phyloP scores from a whole-genome alignment of 2,329 filamentous ascomycete species.

The Aspergillus persii region DNA sequence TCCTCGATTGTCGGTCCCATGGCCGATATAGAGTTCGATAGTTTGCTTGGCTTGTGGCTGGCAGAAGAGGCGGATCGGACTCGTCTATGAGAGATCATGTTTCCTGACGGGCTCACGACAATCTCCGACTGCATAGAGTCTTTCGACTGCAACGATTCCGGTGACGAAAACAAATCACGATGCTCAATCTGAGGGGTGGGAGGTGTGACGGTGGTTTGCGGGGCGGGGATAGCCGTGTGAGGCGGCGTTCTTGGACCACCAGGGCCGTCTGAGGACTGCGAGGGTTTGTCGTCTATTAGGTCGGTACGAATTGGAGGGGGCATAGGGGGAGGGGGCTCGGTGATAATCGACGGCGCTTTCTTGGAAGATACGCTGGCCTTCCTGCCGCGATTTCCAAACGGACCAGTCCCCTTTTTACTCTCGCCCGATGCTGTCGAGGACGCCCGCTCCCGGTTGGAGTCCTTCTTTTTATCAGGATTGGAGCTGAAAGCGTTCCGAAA shows the following conservation, averaged over 20 bases:
- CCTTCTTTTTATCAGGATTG: constrained; percentile 49
- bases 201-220: constrained; percentile 58
- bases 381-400: constrained; percentile 37
- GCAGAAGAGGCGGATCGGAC: constrained; percentile 56
- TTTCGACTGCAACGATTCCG: constrained; percentile 38
- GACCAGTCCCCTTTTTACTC: constrained; percentile 39
- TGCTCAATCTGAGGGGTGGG: constrained; percentile 54
- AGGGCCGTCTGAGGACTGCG: constrained; percentile 23
- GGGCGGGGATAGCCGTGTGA: constrained; percentile 33
- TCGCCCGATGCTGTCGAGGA: constrained; percentile 38
- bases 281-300: constrained; percentile 25
- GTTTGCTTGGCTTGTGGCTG: constrained; percentile 71
- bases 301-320: constrained; percentile 34
- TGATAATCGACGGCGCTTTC: constrained; percentile 24
- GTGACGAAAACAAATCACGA: constrained; percentile 30
- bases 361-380: constrained; percentile 36
- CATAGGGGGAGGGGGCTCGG: constrained; percentile 33
- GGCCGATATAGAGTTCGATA: constrained; percentile 71
- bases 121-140: constrained; percentile 46
- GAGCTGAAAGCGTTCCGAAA: constrained; percentile 68
- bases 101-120: constrained; percentile 62
- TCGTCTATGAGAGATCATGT: constrained; percentile 71
- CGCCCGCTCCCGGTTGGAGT: constrained; percentile 47
- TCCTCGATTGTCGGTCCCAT: constrained; percentile 76
- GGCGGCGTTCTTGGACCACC: constrained; percentile 32